A percentile compares a stretch with the other conserved stretches of the same genome.
phyloP scores from a whole-genome alignment of 176 grass and related monocot genomes.

The Leersia perrieri region DNA sequence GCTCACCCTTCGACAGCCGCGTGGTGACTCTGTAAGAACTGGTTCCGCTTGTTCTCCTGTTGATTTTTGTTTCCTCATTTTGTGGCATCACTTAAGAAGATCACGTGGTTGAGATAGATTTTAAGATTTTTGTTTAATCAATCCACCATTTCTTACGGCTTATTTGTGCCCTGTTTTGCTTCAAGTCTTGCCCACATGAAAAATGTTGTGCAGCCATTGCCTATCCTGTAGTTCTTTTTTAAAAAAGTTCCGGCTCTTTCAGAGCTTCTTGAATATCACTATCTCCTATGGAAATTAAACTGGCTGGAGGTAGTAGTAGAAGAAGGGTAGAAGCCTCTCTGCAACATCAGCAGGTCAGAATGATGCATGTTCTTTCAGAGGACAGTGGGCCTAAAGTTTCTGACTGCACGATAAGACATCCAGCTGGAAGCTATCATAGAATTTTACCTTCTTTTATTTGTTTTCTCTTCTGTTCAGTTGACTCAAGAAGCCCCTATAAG shows the following conservation, averaged over 20 bases:
- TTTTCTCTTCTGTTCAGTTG: slow-evolving; percentile 30
- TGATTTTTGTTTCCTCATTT: not conserved
- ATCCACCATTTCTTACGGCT: not conserved
- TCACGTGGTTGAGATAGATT: not conserved
- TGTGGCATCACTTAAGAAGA: not conserved
- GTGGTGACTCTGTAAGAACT: slow-evolving; percentile 74
- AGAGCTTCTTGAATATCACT: not conserved
- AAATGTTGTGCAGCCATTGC: not conserved
- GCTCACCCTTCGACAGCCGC: slow-evolving; percentile 45
- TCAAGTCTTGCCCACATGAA: not conserved
- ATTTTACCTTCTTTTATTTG: slow-evolving; percentile 12
- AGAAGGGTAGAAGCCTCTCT: not conserved
- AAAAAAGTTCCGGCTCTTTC: too few species aligned
- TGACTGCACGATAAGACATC: slow-evolving; percentile 32
- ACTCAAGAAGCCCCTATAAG: slow-evolving; percentile 7
- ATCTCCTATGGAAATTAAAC: not conserved
- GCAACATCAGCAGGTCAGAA: slow-evolving; percentile 12
- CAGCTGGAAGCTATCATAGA: slow-evolving; percentile 44
- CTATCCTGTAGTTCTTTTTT: too few species aligned
- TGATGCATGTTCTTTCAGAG: slow-evolving; percentile 23
- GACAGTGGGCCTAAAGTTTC: slow-evolving; percentile 30
- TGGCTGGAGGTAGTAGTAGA: not conserved
- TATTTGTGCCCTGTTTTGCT: not conserved
- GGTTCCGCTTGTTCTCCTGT: not conserved
- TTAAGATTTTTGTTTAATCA: not conserved